These are phyloP conservation scores for Lepidium africanum DNA, from an alignment of 345 rosid species.

Conservation along the genomic window DNA sequence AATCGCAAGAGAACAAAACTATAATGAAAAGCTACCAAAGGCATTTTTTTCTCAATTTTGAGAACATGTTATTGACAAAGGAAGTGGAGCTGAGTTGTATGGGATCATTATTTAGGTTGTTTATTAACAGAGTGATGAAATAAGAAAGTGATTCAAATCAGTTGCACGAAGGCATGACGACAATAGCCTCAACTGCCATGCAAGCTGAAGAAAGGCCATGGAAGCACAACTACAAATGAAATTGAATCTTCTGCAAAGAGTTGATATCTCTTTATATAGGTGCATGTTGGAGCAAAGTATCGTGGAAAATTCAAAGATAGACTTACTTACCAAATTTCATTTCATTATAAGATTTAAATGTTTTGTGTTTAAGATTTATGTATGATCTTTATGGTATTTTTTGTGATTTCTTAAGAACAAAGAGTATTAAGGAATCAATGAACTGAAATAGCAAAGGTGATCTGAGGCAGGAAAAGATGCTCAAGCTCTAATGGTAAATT, in stretches of 20 bases:
- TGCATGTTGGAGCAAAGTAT: too few relatives aligned
- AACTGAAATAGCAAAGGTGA: slow-evolving; percentile 98
- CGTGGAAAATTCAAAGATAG: too few relatives aligned
- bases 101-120: slow-evolving; percentile 57
- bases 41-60: slow-evolving; percentile 58
- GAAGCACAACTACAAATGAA: slow-evolving; percentile 15
- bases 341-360: background rate
- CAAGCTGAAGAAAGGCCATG: slow-evolving; percentile 25
- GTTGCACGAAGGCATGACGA: slow-evolving; percentile 32
- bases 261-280: background rate
- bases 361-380: background rate
- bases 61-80: slow-evolving; percentile 38
- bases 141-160: slow-evolving; percentile 38
- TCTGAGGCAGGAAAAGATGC: slow-evolving; percentile 84
- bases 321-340: background rate
- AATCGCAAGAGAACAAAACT: too few relatives aligned
- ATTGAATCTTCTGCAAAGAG: slow-evolving; percentile 28
- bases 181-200: slow-evolving; percentile 28
- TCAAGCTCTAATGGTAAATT: background rate
- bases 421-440: slow-evolving; percentile 87
- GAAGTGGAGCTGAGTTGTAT: slow-evolving; percentile 39
- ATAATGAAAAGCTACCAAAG: slow-evolving; percentile 66
- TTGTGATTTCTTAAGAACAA: slow-evolving; percentile 53
- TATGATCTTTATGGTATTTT: background rate
- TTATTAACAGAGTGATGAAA: slow-evolving; percentile 52